Evolutionary conservation across 306 rosid genomes (phyloP), one percentile per base, ranked within the genome.

Genomic region (Vicia villosa): DNA sequence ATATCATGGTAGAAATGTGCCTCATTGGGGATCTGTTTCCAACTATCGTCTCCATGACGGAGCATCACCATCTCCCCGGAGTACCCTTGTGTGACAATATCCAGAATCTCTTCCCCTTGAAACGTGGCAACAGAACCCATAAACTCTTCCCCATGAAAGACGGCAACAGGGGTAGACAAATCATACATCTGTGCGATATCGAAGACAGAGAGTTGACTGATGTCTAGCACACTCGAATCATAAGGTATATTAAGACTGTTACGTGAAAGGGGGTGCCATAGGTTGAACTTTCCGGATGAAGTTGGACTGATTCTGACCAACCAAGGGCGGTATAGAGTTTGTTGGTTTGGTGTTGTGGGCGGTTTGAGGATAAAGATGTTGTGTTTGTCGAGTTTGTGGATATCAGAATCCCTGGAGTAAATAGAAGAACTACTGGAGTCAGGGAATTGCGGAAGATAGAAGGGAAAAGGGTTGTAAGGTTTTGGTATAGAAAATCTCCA

Each of bases 1-100:
- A 86, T 91, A 58, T 92, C 92, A 34, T 86, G 95, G 54, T 81
- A 87, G 1, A 89, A 96, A 1, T 79, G 36, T 4, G 81, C 82
- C 90, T 83, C 79, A 3, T 89, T 81, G 0, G 78, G 81, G 37
- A 89, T 74, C 5, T 82, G 58, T 19, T 60, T 83, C 96, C 96
- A 89, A n/a, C 24, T 67, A 28, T 68, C 68, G 5, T 86, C 85
- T 17, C 82, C 88, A 36, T 75, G 77, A 15, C 70, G 76, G 50
- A 84, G 88, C 60, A 89, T 5, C 7, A 7, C 5, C 50, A 3
- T 5, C 50, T 12, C 2, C 17, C 8, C 15, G n/a, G 1, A 12
- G 2, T n/a, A 1, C 8, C 14, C 6, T 6, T 4, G 5, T 14
- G 50, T 14, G 50, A 43, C 50, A 43, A 43, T 43, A 1, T 1